Evolutionary conservation across 2,329 filamentous ascomycete species (phyloP), one percentile per base, ranked within the genome.

Genomic region (Cladophialophora chaetospira): DNA sequence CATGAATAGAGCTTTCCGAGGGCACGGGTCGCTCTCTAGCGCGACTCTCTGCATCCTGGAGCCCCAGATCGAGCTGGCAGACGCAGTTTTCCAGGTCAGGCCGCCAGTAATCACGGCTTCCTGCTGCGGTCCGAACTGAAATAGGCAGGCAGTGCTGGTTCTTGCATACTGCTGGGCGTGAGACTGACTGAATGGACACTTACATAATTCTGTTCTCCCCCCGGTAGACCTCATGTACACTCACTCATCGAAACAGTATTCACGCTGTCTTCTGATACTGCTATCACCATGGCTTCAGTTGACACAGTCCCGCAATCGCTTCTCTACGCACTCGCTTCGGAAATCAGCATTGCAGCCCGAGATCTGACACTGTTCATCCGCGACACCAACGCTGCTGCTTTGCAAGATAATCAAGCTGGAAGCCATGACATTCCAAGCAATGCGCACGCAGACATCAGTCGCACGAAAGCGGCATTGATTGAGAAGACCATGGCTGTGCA

Each of bases 401-500:
- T 23, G 17, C 23, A 23, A 13, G 29, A 36, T 28, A 19, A 19
- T 25, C 29, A 38, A 33, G 29, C 29, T 23, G 46, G 46, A 29
- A 36, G 29, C 21, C 26, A 31, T 4, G 46, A 28, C 19, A 49
- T 49, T 25, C 46, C 31, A 11, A 19, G 8, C 29, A 11, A 15
- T 10, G 17, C 46, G 2, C 29, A 29, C 2, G 29, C 46, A 3
- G 46, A 49, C 10, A 26, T 49, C 33, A 28, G 28, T 17, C 29
- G 29, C 3, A 31, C 21, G 6, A 49, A 49, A 19, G 46, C 46
- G 21, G 11, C 29, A 11, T 19, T 49, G 15, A 21, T 49, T 13
- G 31, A 49, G 15, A 36, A 33, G 13, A 49, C 46, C 29, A 49
- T 49, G 46, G 23, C 21, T n/a, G 21, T 49, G 21, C 46, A 49